Evolutionary conservation across 495 filamentous ascomycete species (phyloP).

Genomic region (Aspergillus egyptiacus): DNA sequence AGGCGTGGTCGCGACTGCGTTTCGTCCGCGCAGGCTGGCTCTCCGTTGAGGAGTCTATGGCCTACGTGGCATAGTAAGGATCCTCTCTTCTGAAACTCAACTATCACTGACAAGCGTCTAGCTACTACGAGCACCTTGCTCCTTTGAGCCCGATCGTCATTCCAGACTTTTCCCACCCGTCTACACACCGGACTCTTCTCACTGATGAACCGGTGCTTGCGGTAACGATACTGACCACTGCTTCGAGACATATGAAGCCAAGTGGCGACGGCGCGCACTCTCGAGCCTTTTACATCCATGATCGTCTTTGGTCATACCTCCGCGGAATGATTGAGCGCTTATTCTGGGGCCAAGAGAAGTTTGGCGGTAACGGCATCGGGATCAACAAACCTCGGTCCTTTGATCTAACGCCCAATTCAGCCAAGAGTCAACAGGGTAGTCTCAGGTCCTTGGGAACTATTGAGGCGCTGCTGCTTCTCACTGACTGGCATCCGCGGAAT

Average conservation of each 20-base stretch:
- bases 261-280: slow-evolving; percentile 75
- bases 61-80: slow-evolving; percentile 82
- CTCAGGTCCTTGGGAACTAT: slow-evolving; percentile 87
- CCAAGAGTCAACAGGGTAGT: slow-evolving; percentile 55
- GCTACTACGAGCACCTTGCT: slow-evolving; percentile 83
- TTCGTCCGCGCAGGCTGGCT: slow-evolving; percentile 97
- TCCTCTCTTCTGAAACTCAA: neutral
- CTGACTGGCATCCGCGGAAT: slow-evolving; percentile 93
- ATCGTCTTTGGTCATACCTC: slow-evolving; percentile 92
- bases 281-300: slow-evolving; percentile 85
- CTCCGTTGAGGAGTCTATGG: slow-evolving; percentile 84
- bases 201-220: slow-evolving; percentile 87
- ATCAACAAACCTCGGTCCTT: slow-evolving; percentile 57
- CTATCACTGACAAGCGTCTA: slow-evolving; percentile 26
- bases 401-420: slow-evolving; percentile 58
- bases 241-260: slow-evolving; percentile 76
- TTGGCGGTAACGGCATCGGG: slow-evolving; percentile 79
- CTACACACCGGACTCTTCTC: slow-evolving; percentile 68
- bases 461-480: slow-evolving; percentile 86
- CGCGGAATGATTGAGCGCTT: slow-evolving; percentile 90
- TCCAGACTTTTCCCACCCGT: slow-evolving; percentile 69
- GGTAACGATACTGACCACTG: slow-evolving; percentile 83
- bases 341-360: slow-evolving; percentile 93
- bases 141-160: slow-evolving; percentile 88
- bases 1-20: slow-evolving; percentile 81